Base-by-base conservation (phyloP, 495 filamentous ascomycete genomes). In the Aspergillus sparsus region DNA sequence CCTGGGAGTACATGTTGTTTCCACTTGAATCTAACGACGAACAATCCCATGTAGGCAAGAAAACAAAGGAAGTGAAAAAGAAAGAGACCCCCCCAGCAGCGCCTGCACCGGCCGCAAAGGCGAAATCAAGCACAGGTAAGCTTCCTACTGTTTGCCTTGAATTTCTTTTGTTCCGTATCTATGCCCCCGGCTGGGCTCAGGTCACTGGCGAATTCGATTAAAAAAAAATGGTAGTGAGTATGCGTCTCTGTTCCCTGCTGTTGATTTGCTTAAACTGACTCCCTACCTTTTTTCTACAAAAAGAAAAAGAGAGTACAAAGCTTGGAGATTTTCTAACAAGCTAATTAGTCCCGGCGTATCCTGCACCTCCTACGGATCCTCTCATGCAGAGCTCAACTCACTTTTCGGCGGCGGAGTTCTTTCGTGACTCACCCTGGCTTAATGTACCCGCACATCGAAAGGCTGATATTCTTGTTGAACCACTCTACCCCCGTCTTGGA, bases 361-460 rank as follows among this genome's bases (percentile, higher is more conserved):
- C 76, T 58, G 60, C 66, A 51, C 64, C 69, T 37, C 62, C 41
- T 53, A 35, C 59, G 11, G 37, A 47, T 32, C 37, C 44, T 27
- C 58, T 67, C 15, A 49, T 58, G 54, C 51, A 62, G 5, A 27
- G 21, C 3, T 55, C 55, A 5, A 66, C 69, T 12, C 75, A 73
- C 39, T 74, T 78, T 58, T 76, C 77, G 27, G 74, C 78, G 11
- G 70, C 75, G 18, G 80, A 83, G 31, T 90, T 93, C 77, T 98
- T 97, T 68, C 79, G 76, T 57, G 94, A 96, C 66, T 85, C 85
- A 60, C 91, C 93, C 0, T 98, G 94, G 94, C 80, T 91, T 21
- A 85, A 88, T 58, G 78, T 95, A 34, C 91, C 92, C 21, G 64
- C 71, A 21, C 74, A 91, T 51, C 86, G 90, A 21, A 83, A 83